A percentile compares a stretch with the other conserved stretches of the same genome.
Conservation (phyloP, 495 filamentous ascomycete species). For the Trichoderma asperelloides region DNA sequence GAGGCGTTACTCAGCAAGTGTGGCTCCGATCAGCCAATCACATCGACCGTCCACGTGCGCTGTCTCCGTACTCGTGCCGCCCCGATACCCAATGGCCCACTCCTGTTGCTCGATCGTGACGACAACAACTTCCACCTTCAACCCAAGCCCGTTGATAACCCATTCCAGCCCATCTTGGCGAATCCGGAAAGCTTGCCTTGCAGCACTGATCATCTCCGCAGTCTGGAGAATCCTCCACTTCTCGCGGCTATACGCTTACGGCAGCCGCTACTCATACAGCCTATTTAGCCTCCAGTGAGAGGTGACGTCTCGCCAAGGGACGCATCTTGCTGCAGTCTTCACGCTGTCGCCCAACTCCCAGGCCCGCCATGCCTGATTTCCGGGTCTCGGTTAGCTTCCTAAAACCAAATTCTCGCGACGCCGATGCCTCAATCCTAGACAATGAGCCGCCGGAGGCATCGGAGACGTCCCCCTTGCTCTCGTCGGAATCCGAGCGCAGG, state of each 20-base stretch:
- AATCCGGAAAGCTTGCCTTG: neutral
- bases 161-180: neutral
- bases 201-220: neutral
- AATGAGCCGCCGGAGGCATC: constrained; percentile 1
- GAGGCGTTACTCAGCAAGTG: neutral
- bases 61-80: neutral
- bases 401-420: neutral
- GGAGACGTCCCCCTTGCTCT: constrained; percentile 6
- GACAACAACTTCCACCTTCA: neutral
- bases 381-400: neutral
- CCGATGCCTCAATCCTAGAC: neutral
- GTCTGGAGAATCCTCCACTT: neutral
- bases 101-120: neutral
- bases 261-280: neutral
- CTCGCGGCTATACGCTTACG: neutral
- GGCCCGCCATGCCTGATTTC: constrained; percentile 1
- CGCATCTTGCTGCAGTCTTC: neutral
- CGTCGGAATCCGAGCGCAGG: neutral
- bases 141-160: neutral
- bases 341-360: neutral
- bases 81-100: neutral
- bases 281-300: neutral
- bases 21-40: neutral
- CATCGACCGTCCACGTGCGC: neutral
- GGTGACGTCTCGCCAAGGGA: neutral